Percentiles rank a stretch among this genome's conserved stretches.
phyloP scores from a whole-genome alignment of 768 basidiomycete species.

The Holtermanniella nyarrowii region DNA sequence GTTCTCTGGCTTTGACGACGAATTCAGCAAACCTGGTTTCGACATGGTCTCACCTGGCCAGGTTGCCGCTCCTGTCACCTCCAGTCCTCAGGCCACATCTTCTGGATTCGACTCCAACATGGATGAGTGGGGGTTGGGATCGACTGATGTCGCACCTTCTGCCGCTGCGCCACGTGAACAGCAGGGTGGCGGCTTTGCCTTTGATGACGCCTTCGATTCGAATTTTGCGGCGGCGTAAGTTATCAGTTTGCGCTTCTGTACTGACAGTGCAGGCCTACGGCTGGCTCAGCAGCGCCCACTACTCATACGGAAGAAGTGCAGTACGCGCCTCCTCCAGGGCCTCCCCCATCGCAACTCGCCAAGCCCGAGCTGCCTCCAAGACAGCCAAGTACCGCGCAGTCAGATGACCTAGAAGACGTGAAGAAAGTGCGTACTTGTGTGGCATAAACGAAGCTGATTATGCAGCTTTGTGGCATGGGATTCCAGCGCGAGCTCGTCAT shows the following conservation, averaged over 20 bases:
- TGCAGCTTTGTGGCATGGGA: conserved; percentile 77
- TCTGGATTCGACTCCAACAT: neutral
- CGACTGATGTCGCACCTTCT: neutral
- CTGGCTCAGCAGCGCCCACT: too few relatives aligned
- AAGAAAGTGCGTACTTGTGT: conserved; percentile 40
- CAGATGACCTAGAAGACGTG: conserved; percentile 39
- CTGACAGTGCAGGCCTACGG: neutral
- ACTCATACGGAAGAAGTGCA: conserved; percentile 13
- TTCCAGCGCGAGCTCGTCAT: conserved; percentile 76
- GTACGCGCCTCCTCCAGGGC: conserved; percentile 1
- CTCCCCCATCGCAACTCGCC: conserved; percentile 2
- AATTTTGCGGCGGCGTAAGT: conserved; percentile 30
- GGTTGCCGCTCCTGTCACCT: neutral
- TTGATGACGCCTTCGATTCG: conserved; percentile 47
- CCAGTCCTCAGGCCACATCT: neutral
- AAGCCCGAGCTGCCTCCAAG: conserved; percentile 9
- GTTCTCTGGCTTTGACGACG: conserved; percentile 40
- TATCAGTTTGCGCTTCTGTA: conserved; percentile 7
- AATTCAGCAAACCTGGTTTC: conserved; percentile 38
- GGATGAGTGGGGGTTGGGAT: conserved; percentile 25
- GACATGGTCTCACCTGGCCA: conserved; percentile 32
- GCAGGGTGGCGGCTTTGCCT: conserved; percentile 35
- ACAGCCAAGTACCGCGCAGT: conserved; percentile 21
- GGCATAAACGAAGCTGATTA: conserved; percentile 58
- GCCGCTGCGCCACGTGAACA: conserved; percentile 5